phyloP scores from a whole-genome alignment of 495 filamentous ascomycete species.

The Xylaria flabelliformis region DNA sequence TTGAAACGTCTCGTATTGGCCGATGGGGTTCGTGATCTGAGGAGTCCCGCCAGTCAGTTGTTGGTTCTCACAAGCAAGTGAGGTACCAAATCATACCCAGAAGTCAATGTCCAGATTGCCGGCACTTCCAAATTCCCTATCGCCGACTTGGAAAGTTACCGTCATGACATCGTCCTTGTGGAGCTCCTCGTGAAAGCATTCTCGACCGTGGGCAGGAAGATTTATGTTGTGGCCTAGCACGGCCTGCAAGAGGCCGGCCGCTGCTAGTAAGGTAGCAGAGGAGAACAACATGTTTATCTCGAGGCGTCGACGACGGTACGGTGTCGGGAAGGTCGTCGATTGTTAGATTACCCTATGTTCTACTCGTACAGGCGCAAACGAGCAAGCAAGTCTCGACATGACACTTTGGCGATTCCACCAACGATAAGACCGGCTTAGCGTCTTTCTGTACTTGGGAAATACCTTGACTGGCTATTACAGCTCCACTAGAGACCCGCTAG shows the following conservation, averaged over 20 bases:
- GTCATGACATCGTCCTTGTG: slow-evolving; percentile 98
- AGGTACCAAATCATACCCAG: slow-evolving; percentile 72
- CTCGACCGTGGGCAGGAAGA: slow-evolving; percentile 84
- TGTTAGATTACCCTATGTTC: neutral
- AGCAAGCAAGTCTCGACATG: slow-evolving; percentile 26
- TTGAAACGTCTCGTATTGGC: slow-evolving; percentile 76
- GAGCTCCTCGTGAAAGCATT: slow-evolving; percentile 96
- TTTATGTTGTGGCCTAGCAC: slow-evolving; percentile 91
- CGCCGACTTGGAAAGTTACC: slow-evolving; percentile 97
- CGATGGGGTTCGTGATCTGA: slow-evolving; percentile 83
- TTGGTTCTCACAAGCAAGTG: neutral
- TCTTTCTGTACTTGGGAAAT: slow-evolving; percentile 14
- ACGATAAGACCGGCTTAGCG: slow-evolving; percentile 33
- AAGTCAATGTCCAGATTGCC: slow-evolving; percentile 97
- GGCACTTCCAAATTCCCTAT: slow-evolving; percentile 91
- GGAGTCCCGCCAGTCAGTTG: slow-evolving; percentile 29
- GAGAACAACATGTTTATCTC: slow-evolving; percentile 59
- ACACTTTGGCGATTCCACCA: slow-evolving; percentile 41
- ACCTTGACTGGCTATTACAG: slow-evolving; percentile 7
- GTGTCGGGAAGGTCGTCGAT: neutral
- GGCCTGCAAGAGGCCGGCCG: slow-evolving; percentile 66
- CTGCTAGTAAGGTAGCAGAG: slow-evolving; percentile 65
- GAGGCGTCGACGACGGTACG: slow-evolving; percentile 28
- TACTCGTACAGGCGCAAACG: neutral
- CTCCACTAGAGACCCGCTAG: slow-evolving; percentile 21